These are phyloP conservation scores for Alternaria sp. DNA, from an alignment of 2,329 filamentous ascomycete genomes.

Conservation along the genomic window DNA sequence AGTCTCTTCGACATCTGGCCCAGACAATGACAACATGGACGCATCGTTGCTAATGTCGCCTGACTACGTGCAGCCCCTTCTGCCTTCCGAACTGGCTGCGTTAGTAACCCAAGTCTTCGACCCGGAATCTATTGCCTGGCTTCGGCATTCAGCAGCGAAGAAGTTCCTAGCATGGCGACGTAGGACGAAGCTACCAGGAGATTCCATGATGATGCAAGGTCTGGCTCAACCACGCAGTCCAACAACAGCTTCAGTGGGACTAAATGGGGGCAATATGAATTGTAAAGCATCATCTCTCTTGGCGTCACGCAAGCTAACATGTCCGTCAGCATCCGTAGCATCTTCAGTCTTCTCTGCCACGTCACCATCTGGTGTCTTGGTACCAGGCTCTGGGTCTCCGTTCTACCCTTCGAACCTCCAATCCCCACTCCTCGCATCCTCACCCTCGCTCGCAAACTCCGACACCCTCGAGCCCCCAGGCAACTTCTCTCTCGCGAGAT, in stretches of 20 bases:
- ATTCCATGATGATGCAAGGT: constrained; percentile 40
- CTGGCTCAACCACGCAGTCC: constrained; percentile 36
- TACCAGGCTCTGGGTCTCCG: constrained; percentile 45
- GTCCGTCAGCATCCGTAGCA: constrained; percentile 39
- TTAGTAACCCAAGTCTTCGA: constrained; percentile 81
- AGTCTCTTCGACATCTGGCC: constrained; percentile 75
- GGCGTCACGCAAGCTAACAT: constrained; percentile 18
- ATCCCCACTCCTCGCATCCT: constrained; percentile 47
- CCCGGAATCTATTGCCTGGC: constrained; percentile 77
- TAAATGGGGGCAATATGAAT: constrained; percentile 35
- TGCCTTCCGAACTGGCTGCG: constrained; percentile 74
- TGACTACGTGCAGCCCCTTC: constrained; percentile 83
- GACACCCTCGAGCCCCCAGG: constrained; percentile 36
- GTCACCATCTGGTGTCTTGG: constrained; percentile 51
- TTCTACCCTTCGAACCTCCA: constrained; percentile 47
- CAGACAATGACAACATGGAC: constrained; percentile 85
- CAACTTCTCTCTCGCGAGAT: constrained; percentile 54
- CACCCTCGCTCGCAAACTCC: constrained; percentile 41
- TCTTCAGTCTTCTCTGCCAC: constrained; percentile 48
- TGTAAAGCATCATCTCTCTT: constrained; percentile 21
- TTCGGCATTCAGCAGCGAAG: constrained; percentile 82
- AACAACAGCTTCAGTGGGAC: constrained; percentile 41
- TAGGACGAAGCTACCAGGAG: constrained; percentile 47
- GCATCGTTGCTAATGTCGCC: constrained; percentile 92
- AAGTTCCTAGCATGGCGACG: constrained; percentile 79